phyloP scores from a whole-genome alignment of 768 basidiomycete species.

The Auriculariales sp. region DNA sequence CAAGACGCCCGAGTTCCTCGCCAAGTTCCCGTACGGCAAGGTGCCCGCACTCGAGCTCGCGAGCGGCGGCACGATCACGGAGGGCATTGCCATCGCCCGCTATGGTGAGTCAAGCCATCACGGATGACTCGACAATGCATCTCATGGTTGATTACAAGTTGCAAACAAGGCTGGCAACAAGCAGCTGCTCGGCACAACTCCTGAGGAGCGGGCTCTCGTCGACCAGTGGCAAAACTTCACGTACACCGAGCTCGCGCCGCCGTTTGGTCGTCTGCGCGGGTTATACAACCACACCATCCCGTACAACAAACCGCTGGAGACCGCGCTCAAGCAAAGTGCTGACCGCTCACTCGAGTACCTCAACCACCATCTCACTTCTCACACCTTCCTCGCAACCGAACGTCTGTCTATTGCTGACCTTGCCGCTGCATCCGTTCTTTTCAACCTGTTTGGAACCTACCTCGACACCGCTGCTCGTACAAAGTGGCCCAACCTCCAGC shows the following conservation, averaged over 20 bases:
- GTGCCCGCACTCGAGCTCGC: slow-evolving; percentile 68
- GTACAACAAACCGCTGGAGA: slow-evolving; percentile 72
- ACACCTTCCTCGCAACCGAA: slow-evolving; percentile 86
- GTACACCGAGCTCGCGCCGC: slow-evolving; percentile 44
- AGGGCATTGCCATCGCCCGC: slow-evolving; percentile 67
- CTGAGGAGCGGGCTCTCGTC: slow-evolving; percentile 57
- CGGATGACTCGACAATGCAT: background rate
- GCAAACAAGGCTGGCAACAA: slow-evolving; percentile 63
- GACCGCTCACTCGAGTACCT: slow-evolving; percentile 45
- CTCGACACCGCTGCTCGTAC: slow-evolving; percentile 54
- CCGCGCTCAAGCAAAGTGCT: background rate
- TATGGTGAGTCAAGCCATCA: slow-evolving; percentile 52
- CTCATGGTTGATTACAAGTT: slow-evolving; percentile 31
- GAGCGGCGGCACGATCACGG: slow-evolving; percentile 69
- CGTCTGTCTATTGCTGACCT: slow-evolving; percentile 92
- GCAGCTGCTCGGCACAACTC: slow-evolving; percentile 52
- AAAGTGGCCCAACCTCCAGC: slow-evolving; percentile 62
- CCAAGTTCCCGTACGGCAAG: slow-evolving; percentile 72
- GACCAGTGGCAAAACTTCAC: slow-evolving; percentile 76
- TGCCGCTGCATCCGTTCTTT: slow-evolving; percentile 43
- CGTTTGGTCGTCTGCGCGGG: slow-evolving; percentile 28
- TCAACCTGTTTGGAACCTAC: slow-evolving; percentile 32
- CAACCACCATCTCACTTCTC: slow-evolving; percentile 55
- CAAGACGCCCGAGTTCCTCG: slow-evolving; percentile 51
- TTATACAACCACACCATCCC: slow-evolving; percentile 26